phyloP scores from a whole-genome alignment of 441 rosid species.

The Pelargonium fulgidum region DNA sequence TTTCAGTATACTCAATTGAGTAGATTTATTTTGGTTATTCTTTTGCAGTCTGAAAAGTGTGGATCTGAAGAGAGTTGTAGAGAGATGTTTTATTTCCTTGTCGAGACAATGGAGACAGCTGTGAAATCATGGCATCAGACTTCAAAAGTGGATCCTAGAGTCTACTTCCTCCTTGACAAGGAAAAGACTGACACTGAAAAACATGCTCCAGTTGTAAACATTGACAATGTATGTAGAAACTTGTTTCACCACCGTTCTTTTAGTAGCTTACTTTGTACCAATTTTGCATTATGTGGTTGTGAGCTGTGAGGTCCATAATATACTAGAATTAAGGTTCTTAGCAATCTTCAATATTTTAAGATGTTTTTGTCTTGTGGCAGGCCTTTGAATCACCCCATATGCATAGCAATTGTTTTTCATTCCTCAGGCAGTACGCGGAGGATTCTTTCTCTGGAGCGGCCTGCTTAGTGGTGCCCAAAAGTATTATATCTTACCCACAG shows the following conservation, averaged over 20 bases:
- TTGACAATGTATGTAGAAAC: slow-evolving; percentile 56
- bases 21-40: slow-evolving; percentile 20
- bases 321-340: slow-evolving; percentile 2
- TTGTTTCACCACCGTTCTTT: neutral
- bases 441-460: slow-evolving; percentile 78
- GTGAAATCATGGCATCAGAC: slow-evolving; percentile 80
- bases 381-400: slow-evolving; percentile 92
- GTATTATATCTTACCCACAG: slow-evolving; percentile 92
- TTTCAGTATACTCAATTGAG: neutral
- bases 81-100: slow-evolving; percentile 56
- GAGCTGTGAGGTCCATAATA: neutral
- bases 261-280: slow-evolving; percentile 2
- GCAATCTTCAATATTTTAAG: slow-evolving; percentile 1
- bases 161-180: slow-evolving; percentile 65
- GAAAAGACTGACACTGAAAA: slow-evolving; percentile 73
- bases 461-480: slow-evolving; percentile 75
- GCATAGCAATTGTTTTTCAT: slow-evolving; percentile 76
- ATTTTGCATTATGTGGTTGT: neutral
- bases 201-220: slow-evolving; percentile 76
- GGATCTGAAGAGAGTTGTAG: slow-evolving; percentile 52
- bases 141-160: slow-evolving; percentile 72
- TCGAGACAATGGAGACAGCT: slow-evolving; percentile 73
- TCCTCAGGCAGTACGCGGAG: slow-evolving; percentile 82
- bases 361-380: slow-evolving; percentile 34
- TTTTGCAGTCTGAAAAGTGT: slow-evolving; percentile 54